Evolutionary conservation across 1,139 yeast species (phyloP).

Genomic region (Debaryomyces psychrophilus): DNA sequence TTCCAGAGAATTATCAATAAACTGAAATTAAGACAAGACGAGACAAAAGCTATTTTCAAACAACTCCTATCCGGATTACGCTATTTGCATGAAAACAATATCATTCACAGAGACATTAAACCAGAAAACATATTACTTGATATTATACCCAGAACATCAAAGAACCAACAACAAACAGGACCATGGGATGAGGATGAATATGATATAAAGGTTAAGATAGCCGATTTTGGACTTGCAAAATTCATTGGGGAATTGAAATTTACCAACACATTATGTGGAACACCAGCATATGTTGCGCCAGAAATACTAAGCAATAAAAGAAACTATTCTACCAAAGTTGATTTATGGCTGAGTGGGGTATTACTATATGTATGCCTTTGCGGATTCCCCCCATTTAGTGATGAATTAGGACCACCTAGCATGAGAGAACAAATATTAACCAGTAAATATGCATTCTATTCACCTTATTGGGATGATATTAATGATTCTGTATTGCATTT

Average conservation of each 20-base stretch:
- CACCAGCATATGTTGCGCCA: conserved; percentile 85
- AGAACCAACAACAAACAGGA: conserved; percentile 60
- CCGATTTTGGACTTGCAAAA: conserved; percentile 81
- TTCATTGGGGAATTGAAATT: conserved; percentile 76
- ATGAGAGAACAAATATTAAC: conserved; percentile 73
- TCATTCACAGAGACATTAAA: conserved; percentile 86
- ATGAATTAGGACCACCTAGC: conserved; percentile 75
- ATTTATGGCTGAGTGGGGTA: conserved; percentile 82
- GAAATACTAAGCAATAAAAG: conserved; percentile 60
- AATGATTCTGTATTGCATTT: conserved; percentile 66
- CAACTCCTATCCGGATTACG: conserved; percentile 66
- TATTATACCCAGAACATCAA: conserved; percentile 48
- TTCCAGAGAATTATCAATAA: conserved; percentile 71
- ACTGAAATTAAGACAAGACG: conserved; percentile 60
- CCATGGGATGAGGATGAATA: conserved; percentile 71
- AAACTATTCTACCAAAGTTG: conserved; percentile 71
- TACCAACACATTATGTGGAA: conserved; percentile 79
- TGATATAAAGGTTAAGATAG: conserved; percentile 70
- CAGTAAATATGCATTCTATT: conserved; percentile 72
- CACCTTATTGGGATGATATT: conserved; percentile 80
- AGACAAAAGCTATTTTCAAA: conserved; percentile 60
- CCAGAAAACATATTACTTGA: conserved; percentile 89
- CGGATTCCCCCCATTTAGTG: conserved; percentile 86
- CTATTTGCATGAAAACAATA: conserved; percentile 70
- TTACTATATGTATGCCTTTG: conserved; percentile 74